Percentiles rank a stretch among this genome's conserved stretches.
These are phyloP conservation scores for Punica granatum DNA, from an alignment of 345 rosid genomes.

Conservation along the genomic window DNA sequence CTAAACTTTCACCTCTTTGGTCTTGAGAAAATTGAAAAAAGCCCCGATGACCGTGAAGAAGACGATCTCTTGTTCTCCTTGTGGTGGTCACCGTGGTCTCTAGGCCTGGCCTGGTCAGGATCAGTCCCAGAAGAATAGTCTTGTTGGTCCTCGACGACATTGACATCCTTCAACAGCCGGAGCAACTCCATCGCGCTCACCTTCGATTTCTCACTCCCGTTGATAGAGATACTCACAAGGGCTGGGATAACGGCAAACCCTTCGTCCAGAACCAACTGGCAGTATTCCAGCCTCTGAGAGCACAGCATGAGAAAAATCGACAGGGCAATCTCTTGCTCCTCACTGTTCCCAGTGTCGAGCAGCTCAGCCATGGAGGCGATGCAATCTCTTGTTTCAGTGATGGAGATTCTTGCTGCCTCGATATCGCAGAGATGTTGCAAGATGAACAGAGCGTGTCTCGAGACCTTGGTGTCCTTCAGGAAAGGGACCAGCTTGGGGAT, in stretches of 20 bases:
- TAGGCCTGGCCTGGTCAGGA: not conserved
- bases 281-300: slow-evolving; percentile 33
- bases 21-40: slow-evolving; percentile 24
- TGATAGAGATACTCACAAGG: slow-evolving; percentile 37
- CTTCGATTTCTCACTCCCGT: slow-evolving; percentile 60
- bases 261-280: slow-evolving; percentile 56
- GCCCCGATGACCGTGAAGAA: slow-evolving; percentile 29
- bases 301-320: slow-evolving; percentile 29
- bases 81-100: slow-evolving; percentile 9
- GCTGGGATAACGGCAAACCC: slow-evolving; percentile 39
- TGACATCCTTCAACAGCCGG: slow-evolving; percentile 47
- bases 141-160: slow-evolving; percentile 13
- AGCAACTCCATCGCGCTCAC: slow-evolving; percentile 55
- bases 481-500: slow-evolving; percentile 44
- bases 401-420: slow-evolving; percentile 46
- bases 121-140: slow-evolving; percentile 11
- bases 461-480: slow-evolving; percentile 33
- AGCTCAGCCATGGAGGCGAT: slow-evolving; percentile 47
- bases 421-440: slow-evolving; percentile 44
- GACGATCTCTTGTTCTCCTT: slow-evolving; percentile 21
- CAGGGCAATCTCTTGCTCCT: slow-evolving; percentile 59
- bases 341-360: slow-evolving; percentile 41
- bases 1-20: slow-evolving; percentile 32
- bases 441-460: slow-evolving; percentile 33
- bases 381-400: slow-evolving; percentile 55